These are phyloP conservation scores for Hypoxylon subgilvum DNA, from an alignment of 495 filamentous ascomycete genomes.

Conservation along the genomic window DNA sequence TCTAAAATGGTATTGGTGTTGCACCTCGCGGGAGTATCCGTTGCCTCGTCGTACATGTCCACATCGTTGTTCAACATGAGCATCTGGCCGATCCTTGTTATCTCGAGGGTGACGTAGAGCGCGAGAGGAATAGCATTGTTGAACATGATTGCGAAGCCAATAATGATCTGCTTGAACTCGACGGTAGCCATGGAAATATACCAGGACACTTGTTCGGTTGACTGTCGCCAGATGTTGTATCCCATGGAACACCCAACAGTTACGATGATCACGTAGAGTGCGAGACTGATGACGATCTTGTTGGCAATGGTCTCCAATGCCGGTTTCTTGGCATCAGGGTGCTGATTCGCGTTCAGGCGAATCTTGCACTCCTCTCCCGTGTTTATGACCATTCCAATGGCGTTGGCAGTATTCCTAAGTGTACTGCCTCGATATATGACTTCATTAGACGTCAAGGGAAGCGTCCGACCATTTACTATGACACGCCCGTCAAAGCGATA, in stretches of 20 bases:
- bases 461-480: slow-evolving; percentile 63
- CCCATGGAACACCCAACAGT: slow-evolving; percentile 78
- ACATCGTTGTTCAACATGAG: slow-evolving; percentile 72
- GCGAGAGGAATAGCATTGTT: slow-evolving; percentile 92
- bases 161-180: slow-evolving; percentile 75
- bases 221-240: slow-evolving; percentile 74
- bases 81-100: slow-evolving; percentile 87
- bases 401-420: slow-evolving; percentile 74
- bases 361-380: slow-evolving; percentile 92
- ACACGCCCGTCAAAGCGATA: slow-evolving; percentile 87
- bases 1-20: slow-evolving; percentile 93
- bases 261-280: slow-evolving; percentile 73
- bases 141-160: slow-evolving; percentile 88
- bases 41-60: slow-evolving; percentile 87
- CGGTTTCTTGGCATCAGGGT: slow-evolving; percentile 84
- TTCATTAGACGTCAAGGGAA: slow-evolving; percentile 79
- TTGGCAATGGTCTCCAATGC: slow-evolving; percentile 79
- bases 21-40: slow-evolving; percentile 82
- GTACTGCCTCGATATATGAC: slow-evolving; percentile 85
- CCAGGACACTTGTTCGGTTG: slow-evolving; percentile 70
- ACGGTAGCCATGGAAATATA: slow-evolving; percentile 74
- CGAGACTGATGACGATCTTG: slow-evolving; percentile 79
- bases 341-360: slow-evolving; percentile 89
- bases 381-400: slow-evolving; percentile 80
- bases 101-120: slow-evolving; percentile 87